These are phyloP conservation scores for Jackrogersella multiformis DNA, from an alignment of 495 filamentous ascomycete species.

Conservation along the genomic window DNA sequence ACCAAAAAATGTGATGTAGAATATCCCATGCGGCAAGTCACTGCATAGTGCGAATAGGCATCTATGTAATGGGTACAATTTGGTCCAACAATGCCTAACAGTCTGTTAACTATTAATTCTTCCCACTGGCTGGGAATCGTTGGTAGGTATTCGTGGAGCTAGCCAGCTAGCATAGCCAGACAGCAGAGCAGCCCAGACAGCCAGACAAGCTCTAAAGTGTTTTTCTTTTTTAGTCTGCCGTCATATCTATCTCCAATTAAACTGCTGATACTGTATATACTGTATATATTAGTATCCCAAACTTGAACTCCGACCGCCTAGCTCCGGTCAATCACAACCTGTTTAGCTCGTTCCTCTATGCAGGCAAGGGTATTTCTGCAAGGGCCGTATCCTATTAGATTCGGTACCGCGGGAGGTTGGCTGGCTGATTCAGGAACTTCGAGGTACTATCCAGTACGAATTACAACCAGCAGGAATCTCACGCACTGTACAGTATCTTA, in stretches of 20 bases:
- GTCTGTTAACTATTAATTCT: conserved; percentile 1
- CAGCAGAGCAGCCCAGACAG: too few relatives aligned
- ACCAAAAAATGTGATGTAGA: conserved; percentile 33
- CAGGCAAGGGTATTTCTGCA: conserved; percentile 39
- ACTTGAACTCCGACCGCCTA: conserved; percentile 26
- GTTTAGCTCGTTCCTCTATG: conserved; percentile 30
- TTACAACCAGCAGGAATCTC: conserved; percentile 6
- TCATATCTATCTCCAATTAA: conserved; percentile 38
- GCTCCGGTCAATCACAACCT: conserved; percentile 31
- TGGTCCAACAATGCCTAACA: conserved; percentile 24
- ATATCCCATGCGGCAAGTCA: conserved; percentile 37
- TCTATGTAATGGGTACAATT: conserved; percentile 23
- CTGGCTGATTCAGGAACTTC: conserved; percentile 24
- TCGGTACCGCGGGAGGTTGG: conserved; percentile 19
- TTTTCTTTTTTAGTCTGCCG: conserved; percentile 30
- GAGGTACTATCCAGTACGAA: too few relatives aligned
- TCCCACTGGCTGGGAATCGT: conserved; percentile 20
- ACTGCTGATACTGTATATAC: conserved; percentile 35
- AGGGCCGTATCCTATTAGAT: conserved; percentile 30
- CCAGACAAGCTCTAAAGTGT: conserved; percentile 24
- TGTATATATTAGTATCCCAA: conserved; percentile 34
- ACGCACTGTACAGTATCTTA: conserved; percentile 22
- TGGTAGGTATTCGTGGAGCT: conserved; percentile 23
- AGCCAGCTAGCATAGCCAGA: conserved; percentile 31
- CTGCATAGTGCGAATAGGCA: conserved; percentile 36